A percentile compares a stretch with the other conserved stretches of the same genome.
phyloP scores from a whole-genome alignment of 805 yeast genomes.

The Candida taoyuanica region DNA sequence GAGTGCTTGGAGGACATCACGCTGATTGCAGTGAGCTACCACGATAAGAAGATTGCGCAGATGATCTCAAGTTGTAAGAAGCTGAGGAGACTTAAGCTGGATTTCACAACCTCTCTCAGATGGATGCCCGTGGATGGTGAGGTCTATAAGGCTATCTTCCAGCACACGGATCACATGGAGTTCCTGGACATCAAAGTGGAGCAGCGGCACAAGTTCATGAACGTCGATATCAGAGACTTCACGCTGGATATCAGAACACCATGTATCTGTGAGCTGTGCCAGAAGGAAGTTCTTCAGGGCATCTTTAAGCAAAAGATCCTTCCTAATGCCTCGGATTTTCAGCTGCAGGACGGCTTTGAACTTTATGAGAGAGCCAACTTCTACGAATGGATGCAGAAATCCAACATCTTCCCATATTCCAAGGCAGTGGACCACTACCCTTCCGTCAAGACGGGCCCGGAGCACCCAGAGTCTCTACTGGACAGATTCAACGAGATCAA shows the following conservation, averaged over 20 bases:
- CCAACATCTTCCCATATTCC: constrained; percentile 37
- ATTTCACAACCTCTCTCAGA: constrained; percentile 32
- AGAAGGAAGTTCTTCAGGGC: constrained; percentile 23
- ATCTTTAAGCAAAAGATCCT: constrained; percentile 34
- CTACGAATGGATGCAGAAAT: constrained; percentile 32
- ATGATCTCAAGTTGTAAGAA: constrained; percentile 29
- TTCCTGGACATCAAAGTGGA: constrained; percentile 36
- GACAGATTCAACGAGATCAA: constrained; percentile 25
- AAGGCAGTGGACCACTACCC: constrained; percentile 41
- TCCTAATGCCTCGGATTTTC: constrained; percentile 27
- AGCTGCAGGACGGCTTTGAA: constrained; percentile 23
- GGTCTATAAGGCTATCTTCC: constrained; percentile 31
- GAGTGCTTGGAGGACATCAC: constrained; percentile 34
- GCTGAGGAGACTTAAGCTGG: constrained; percentile 36
- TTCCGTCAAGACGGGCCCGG: constrained; percentile 38
- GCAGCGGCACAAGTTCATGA: constrained; percentile 13
- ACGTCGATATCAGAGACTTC: constrained; percentile 18
- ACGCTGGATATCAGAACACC: constrained; percentile 12
- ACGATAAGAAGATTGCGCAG: constrained; percentile 28
- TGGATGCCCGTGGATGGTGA: constrained; percentile 31
- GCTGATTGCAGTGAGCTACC: constrained; percentile 34
- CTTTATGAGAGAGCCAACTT: constrained; percentile 32
- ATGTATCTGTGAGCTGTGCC: constrained; percentile 23
- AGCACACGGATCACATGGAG: constrained; percentile 31
- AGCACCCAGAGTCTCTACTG: constrained; percentile 30